Percentiles rank a stretch among this genome's conserved stretches.
Conservation (phyloP, 2,329 filamentous ascomycete genomes). For the Fusarium sp. region DNA sequence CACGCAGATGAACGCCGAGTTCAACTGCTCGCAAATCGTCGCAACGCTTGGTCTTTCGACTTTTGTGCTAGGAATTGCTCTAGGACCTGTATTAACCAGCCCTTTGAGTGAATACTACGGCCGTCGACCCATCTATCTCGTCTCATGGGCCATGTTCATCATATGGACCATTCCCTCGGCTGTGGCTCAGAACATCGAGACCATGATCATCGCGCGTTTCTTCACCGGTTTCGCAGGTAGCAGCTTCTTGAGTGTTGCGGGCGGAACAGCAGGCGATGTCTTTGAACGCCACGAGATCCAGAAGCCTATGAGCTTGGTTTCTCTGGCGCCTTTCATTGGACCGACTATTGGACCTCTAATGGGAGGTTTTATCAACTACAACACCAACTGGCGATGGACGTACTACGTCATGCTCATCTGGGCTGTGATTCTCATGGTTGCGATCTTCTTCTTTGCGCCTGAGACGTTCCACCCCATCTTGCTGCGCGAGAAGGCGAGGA, state of each 20-base stretch:
- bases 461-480: conserved; percentile 43
- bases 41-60: conserved; percentile 35
- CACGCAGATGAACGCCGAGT: conserved; percentile 32
- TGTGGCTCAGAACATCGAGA: conserved; percentile 78
- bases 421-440: conserved; percentile 18
- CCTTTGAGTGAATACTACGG: conserved; percentile 78
- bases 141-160: conserved; percentile 76
- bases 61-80: conserved; percentile 62
- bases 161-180: conserved; percentile 84
- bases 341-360: conserved; percentile 36
- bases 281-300: conserved; percentile 34
- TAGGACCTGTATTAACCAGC: conserved; percentile 69
- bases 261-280: conserved; percentile 37
- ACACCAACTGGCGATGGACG: conserved; percentile 38
- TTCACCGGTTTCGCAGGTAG: conserved; percentile 76
- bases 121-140: conserved; percentile 79
- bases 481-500: conserved; percentile 23
- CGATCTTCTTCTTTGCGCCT: conserved; percentile 29
- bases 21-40: conserved; percentile 21
- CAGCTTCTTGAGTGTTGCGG: conserved; percentile 37
- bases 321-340: conserved; percentile 37
- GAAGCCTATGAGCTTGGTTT: conserved; percentile 39
- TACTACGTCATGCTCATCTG: conserved; percentile 42
- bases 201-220: conserved; percentile 81
- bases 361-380: conserved; percentile 39